phyloP scores from a whole-genome alignment of 2,329 filamentous ascomycete species.

The Ceratocystis colombiana region DNA sequence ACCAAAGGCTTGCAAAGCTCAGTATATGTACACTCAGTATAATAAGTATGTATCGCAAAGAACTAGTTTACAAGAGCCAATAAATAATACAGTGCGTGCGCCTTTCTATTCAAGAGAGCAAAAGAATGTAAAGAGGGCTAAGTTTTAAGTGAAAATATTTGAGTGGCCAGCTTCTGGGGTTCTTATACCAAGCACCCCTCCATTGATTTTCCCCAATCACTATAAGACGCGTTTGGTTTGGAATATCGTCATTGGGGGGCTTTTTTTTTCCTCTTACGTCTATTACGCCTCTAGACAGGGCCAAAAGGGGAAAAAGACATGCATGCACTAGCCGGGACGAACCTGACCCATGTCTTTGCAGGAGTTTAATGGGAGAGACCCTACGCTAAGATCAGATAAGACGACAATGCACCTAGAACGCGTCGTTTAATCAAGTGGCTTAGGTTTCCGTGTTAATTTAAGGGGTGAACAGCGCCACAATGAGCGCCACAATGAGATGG shows the following conservation, averaged over 20 bases:
- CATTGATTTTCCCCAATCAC: conserved; percentile 10
- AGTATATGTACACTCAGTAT: neutral
- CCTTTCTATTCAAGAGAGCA: neutral
- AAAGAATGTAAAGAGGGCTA: neutral
- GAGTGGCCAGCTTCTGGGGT: neutral
- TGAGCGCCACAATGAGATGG: neutral
- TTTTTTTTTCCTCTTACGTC: conserved; percentile 3
- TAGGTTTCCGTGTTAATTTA: neutral
- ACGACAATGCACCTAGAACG: neutral
- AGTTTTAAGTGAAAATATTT: neutral
- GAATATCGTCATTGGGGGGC: conserved; percentile 14
- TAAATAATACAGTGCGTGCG: neutral
- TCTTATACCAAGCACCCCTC: conserved; percentile 7
- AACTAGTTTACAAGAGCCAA: neutral
- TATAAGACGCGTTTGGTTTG: neutral
- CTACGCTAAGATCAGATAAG: conserved; percentile 9
- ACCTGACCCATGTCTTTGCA: neutral
- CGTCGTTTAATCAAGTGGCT: neutral
- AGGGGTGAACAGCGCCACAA: neutral
- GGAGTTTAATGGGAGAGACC: conserved; percentile 10
- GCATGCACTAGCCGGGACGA: conserved; percentile 6
- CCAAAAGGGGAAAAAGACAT: conserved; percentile 10
- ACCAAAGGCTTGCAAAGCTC: neutral
- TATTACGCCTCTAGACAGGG: neutral
- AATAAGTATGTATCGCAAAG: conserved; percentile 12